phyloP scores from a whole-genome alignment of 176 grass and related monocot genomes.

The Triticum monococcum region DNA sequence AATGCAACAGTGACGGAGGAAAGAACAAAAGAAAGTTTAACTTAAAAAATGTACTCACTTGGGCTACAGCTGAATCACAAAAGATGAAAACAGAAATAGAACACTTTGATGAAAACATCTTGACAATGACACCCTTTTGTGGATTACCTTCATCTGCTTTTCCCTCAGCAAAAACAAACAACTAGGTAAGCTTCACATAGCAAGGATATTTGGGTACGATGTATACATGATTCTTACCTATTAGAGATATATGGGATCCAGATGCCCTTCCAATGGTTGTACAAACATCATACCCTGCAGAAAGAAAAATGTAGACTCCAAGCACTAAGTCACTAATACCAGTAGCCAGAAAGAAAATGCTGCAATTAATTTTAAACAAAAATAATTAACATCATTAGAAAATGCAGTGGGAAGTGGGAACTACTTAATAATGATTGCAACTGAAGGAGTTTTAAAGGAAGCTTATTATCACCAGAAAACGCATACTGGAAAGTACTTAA shows the following conservation, averaged over 20 bases:
- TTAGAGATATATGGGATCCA: conserved; percentile 55
- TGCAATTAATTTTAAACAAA: background rate
- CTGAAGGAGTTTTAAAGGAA: conserved; percentile 10
- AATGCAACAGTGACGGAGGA: background rate
- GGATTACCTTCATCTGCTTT: conserved; percentile 71
- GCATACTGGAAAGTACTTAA: background rate
- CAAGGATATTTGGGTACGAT: conserved; percentile 12
- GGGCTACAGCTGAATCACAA: conserved; percentile 65
- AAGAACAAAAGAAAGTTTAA: conserved; percentile 23
- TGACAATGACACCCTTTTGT: conserved; percentile 72
- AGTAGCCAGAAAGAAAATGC: conserved; percentile 22
- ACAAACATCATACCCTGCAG: conserved; percentile 84
- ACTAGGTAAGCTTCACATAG: conserved; percentile 8
- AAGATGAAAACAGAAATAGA: conserved; percentile 75
- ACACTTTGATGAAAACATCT: conserved; percentile 73
- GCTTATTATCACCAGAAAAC: background rate
- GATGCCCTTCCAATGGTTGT: conserved; percentile 59
- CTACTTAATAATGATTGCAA: background rate
- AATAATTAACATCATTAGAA: background rate
- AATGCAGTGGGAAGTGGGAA: background rate
- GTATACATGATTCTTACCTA: conserved; percentile 51
- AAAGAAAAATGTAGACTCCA: conserved; percentile 14
- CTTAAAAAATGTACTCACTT: conserved; percentile 52
- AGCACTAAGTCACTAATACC: background rate
- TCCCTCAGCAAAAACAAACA: background rate